Base-by-base conservation (phyloP, 805 yeast species). In the Suhomyces sp. region DNA sequence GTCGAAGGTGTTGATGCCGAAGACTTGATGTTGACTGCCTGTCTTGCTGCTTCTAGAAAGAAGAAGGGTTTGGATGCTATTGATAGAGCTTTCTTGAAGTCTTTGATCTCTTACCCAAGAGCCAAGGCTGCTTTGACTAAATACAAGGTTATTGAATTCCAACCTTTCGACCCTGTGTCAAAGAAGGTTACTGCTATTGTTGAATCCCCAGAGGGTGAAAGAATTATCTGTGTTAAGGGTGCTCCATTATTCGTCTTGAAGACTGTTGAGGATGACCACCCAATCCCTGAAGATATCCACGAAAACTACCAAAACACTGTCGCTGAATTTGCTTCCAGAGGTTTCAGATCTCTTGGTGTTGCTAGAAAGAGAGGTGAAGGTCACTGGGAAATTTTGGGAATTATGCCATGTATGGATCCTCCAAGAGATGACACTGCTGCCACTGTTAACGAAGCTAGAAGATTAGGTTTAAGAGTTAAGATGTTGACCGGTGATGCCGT, bases 401-500 rank as follows among this genome's bases (percentile, higher is more conserved):
- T 88, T 68, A 88, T 88, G 96, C 96, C 96, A 70, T 88, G 95
- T 75, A 84, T 86, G 90, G 96, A 88, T 73, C 96, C 96, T 61
- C 96, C 96, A 73, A 85, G 96, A 81, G 95, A 88, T 73, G 96
- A 88, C 71, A 88, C 96, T 75, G 95, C 95, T 58, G 80, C 81
- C 61, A 88, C 96, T 64, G 93, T 88, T 64, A 68, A 75, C 68
- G 96, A 88, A 74, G 96, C 96, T 56, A 81, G 84, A 74, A 60
- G 72, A 53, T 79, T 88, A 61, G 96, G 96, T 80, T 79, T 88
- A 63, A 82, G 93, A 73, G 93, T 88, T 56, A 88, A 88, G 83
- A 88, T 88, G 96, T 81, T 88, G 68, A 88, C 96, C 73, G 96
- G 96, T 81, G 96, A 88, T 75, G 96, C 96, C 68, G 96, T 88